Evolutionary conservation across 2,329 filamentous ascomycete genomes (phyloP).

Genomic region (Ampelomyces quisqualis): DNA sequence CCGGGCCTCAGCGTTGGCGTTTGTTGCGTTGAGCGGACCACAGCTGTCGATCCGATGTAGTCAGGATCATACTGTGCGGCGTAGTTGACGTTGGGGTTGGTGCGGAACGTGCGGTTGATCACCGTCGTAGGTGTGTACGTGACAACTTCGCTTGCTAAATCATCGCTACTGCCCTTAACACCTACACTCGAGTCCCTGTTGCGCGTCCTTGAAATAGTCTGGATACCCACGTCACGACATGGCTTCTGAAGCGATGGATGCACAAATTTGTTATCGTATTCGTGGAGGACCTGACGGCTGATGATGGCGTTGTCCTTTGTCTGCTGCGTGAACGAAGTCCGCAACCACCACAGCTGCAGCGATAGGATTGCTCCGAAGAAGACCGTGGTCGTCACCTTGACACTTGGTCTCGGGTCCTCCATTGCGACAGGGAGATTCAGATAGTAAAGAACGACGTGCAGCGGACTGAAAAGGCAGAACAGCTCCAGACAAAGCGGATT

Average conservation of each 20-base stretch:
- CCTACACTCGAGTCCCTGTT: slow-evolving; percentile 42
- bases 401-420: slow-evolving; percentile 77
- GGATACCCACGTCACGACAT: slow-evolving; percentile 76
- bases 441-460: slow-evolving; percentile 88
- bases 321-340: slow-evolving; percentile 76
- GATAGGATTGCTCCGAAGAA: slow-evolving; percentile 74
- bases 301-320: slow-evolving; percentile 81
- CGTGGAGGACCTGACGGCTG: slow-evolving; percentile 87
- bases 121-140: slow-evolving; percentile 62
- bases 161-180: slow-evolving; percentile 45
- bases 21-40: slow-evolving; percentile 20
- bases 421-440: slow-evolving; percentile 77
- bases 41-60: slow-evolving; percentile 32
- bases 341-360: slow-evolving; percentile 71
- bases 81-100: slow-evolving; percentile 82
- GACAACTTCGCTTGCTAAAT: slow-evolving; percentile 55
- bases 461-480: slow-evolving; percentile 89
- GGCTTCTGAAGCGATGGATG: slow-evolving; percentile 83
- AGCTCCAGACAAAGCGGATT: slow-evolving; percentile 77
- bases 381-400: slow-evolving; percentile 82
- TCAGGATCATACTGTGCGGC: slow-evolving; percentile 71
- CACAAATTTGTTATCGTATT: slow-evolving; percentile 95
- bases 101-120: slow-evolving; percentile 72
- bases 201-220: slow-evolving; percentile 56
- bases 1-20: slow-evolving; percentile 29